Base-by-base conservation (phyloP, 148 eudicot genomes). In the Talinum fruticosum region DNA sequence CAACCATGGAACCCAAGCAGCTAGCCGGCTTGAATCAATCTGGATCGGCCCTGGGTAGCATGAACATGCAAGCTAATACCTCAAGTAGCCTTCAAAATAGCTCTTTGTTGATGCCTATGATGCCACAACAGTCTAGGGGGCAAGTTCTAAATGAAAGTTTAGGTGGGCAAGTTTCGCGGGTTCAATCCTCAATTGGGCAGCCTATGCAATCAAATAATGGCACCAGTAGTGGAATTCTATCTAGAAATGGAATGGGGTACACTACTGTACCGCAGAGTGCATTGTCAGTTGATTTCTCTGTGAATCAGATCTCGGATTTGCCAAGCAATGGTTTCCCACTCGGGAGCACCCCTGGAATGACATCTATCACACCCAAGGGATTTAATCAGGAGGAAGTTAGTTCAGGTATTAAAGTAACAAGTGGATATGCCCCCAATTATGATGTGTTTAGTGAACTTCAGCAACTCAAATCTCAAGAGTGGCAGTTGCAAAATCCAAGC, bases 1-100 rank as follows among this genome's bases (percentile, higher is more conserved):
- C 94, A n/a, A 93, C 82, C 38, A 90, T 96, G 96, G 97, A 87
- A 72, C 85, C 95, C 32, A 93, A 91, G 79, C 95, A 90, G 76
- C 92, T 89, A 21, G 87, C 84, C 6, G 84, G 76, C 61, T 76
- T 88, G 86, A 89, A 89, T 69, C 90, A 89, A 69, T 78, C 90
- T 45, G 79, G 84, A 10, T 85, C 82, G 47, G 49, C 83, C 35
- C 73, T 79, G 30, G 84, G 84, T 51, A 78, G 81, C 80, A 65
- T 87, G 75, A 86, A 83, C 80, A 80, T 85, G 83, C 92, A 82
- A 81, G 83, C 72, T n/a, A 86, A 73, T 78, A 66, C 87, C 64
- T 82, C 84, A 5, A 78, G 82, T 72, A 77, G 78, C 73, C 79
- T 75, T 78, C 92, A 81, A 69, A 82, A 75, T 71, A 83, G 78